phyloP scores from a whole-genome alignment of 768 basidiomycete species.

The Termitomyces sp. region DNA sequence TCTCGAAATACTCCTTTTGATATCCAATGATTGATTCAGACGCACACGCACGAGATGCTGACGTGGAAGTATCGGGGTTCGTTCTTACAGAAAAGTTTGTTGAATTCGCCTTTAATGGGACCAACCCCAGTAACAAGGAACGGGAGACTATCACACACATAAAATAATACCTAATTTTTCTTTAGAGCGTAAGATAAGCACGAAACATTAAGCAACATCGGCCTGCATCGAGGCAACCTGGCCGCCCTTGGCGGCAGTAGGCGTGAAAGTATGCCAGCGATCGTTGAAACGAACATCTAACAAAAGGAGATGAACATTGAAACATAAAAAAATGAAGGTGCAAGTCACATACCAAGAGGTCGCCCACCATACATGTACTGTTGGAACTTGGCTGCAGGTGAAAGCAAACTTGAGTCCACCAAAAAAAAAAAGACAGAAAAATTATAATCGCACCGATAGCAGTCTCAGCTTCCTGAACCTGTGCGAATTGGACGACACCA shows the following conservation, averaged over 20 bases:
- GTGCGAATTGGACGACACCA: slow-evolving; percentile 93
- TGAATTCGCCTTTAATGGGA: not conserved
- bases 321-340: not conserved
- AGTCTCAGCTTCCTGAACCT: slow-evolving; percentile 85
- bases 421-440: not conserved
- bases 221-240: slow-evolving; percentile 64
- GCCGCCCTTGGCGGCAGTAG: slow-evolving; percentile 84
- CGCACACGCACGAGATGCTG: no score
- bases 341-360: slow-evolving; percentile 67
- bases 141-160: not conserved
- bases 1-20: no score
- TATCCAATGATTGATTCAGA: no score
- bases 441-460: slow-evolving; percentile 63
- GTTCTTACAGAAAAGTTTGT: not conserved
- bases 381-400: slow-evolving; percentile 77
- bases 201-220: slow-evolving; percentile 27
- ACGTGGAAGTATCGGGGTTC: no score
- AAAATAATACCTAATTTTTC: not conserved
- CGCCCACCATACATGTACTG: slow-evolving; percentile 93
- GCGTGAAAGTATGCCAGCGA: slow-evolving; percentile 91
- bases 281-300: slow-evolving; percentile 92
- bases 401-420: not conserved
- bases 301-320: not conserved
- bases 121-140: not conserved
- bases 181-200: not conserved